Evolutionary conservation across 2,329 filamentous ascomycete genomes (phyloP).

Genomic region (Drechslerella dactyloides): DNA sequence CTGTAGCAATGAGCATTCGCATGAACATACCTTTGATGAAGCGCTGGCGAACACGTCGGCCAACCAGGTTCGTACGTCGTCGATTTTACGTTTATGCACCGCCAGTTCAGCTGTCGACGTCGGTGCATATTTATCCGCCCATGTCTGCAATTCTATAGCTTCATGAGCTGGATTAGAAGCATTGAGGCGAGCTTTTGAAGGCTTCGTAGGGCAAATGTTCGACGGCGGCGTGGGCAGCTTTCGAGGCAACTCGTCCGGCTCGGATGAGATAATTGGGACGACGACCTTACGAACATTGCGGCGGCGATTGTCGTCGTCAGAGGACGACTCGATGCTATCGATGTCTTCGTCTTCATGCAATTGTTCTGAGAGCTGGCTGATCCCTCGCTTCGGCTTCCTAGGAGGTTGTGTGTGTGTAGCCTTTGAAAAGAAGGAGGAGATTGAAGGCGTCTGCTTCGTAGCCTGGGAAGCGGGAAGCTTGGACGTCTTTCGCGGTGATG

Average conservation of each 20-base stretch:
- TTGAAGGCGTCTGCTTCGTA: slow-evolving; percentile 20
- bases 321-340: slow-evolving; percentile 41
- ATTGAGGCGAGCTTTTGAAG: slow-evolving; percentile 12
- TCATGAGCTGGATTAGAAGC: background rate
- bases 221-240: slow-evolving; percentile 27
- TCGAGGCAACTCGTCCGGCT: slow-evolving; percentile 45
- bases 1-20: background rate
- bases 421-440: slow-evolving; percentile 45
- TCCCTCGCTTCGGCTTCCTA: slow-evolving; percentile 26
- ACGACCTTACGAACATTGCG: slow-evolving; percentile 26
- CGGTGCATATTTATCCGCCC: slow-evolving; percentile 54
- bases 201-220: slow-evolving; percentile 1
- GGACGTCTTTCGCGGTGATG: slow-evolving; percentile 33
- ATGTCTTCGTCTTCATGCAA: slow-evolving; percentile 43
- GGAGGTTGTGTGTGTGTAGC: slow-evolving; percentile 18
- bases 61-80: slow-evolving; percentile 84
- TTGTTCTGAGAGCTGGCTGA: slow-evolving; percentile 21
- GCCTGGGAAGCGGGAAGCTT: slow-evolving; percentile 16
- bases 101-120: slow-evolving; percentile 69
- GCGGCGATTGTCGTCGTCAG: slow-evolving; percentile 29
- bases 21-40: slow-evolving; percentile 51
- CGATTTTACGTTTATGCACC: slow-evolving; percentile 92
- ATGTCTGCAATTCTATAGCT: slow-evolving; percentile 40
- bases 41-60: slow-evolving; percentile 72
- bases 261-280: slow-evolving; percentile 47